A percentile compares a stretch with the other conserved stretches of the same genome.
phyloP scores from a whole-genome alignment of 805 yeast species.

The Zygosaccharomyces lentus region DNA sequence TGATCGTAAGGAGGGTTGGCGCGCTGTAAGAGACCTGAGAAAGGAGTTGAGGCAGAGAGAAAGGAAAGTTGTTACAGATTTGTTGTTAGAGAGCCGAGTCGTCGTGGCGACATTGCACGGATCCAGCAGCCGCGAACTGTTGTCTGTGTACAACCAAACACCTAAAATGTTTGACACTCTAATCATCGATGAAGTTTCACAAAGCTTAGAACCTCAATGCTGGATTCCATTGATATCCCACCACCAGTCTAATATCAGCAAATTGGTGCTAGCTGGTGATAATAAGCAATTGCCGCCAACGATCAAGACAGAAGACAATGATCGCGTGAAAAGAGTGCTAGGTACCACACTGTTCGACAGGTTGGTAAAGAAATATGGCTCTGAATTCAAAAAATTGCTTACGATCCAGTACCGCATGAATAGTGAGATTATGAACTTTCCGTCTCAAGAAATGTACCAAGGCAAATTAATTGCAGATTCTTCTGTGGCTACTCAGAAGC shows the following conservation, averaged over 20 bases:
- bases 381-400: slow-evolving; percentile 51
- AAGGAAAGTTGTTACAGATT: slow-evolving; percentile 52
- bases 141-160: slow-evolving; percentile 43
- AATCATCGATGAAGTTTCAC: slow-evolving; percentile 94
- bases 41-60: slow-evolving; percentile 70
- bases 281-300: slow-evolving; percentile 91
- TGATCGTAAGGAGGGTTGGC: slow-evolving; percentile 65
- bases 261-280: slow-evolving; percentile 86
- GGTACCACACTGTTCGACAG: slow-evolving; percentile 79
- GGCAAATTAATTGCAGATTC: slow-evolving; percentile 59
- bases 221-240: slow-evolving; percentile 88
- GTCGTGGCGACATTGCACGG: slow-evolving; percentile 86
- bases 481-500: slow-evolving; percentile 48
- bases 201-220: slow-evolving; percentile 89
- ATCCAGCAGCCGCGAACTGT: slow-evolving; percentile 66
- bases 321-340: slow-evolving; percentile 42
- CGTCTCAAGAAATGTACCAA: slow-evolving; percentile 63
- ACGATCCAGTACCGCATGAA: slow-evolving; percentile 89
- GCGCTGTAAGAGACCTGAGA: slow-evolving; percentile 61
- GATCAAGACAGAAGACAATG: slow-evolving; percentile 52
- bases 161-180: slow-evolving; percentile 62
- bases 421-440: slow-evolving; percentile 66
- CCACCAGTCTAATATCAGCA: slow-evolving; percentile 43
- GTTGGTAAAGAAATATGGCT: slow-evolving; percentile 48
- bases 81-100: slow-evolving; percentile 59